Base-by-base conservation (phyloP, 352 stramenopile species). In the Thalassiosira exigua region DNA sequence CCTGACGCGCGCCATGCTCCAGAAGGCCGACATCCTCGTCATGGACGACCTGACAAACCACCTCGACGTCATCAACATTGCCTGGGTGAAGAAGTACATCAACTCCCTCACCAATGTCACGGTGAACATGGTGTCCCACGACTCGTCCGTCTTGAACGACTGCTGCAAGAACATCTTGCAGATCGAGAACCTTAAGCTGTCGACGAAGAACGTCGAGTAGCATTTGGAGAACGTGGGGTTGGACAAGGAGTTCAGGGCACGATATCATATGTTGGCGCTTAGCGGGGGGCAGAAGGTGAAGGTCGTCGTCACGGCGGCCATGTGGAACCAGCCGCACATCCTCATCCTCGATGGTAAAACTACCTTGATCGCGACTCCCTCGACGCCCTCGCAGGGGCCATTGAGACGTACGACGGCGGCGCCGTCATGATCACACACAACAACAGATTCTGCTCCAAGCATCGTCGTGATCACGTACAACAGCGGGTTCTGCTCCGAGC, bases 211-310 rank as follows among this genome's bases (percentile, higher is more conserved):
- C 69, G 93, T 96, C 27, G 96, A 99, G 88, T 96, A 98, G 89
- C 97, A 99, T 90, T 90, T 99, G 36, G 95, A 98, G 82, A 96
- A 98, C 91, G 98, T 98, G 77, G 96, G 96, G 60, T 92, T 99
- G 30, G 95, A 95, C 27, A 94, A 85, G 67, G 89, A 94, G 56
- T 98, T 98, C 80, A 96, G 94, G 83, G 98, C 96, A 3, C 97
- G 99, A 93, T 98, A 96, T 77, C 96, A 96, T 79, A 99, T 99
- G 93, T 95, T 95, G 79, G 96, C 96, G 88, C 90, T 99, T 33
- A 98, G 95, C 53, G 97, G 96, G 86, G 97, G 97, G 79, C 96
- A 99, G 90, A 99, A 99, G 93, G 96, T 99, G 36, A 99, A 99
- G 95, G 96, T 99, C 50, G 96, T 99, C 67, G 88, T 99, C 41